These are phyloP conservation scores for Globisporangium orthogonon DNA, from an alignment of 352 stramenopile genomes.

Conservation along the genomic window DNA sequence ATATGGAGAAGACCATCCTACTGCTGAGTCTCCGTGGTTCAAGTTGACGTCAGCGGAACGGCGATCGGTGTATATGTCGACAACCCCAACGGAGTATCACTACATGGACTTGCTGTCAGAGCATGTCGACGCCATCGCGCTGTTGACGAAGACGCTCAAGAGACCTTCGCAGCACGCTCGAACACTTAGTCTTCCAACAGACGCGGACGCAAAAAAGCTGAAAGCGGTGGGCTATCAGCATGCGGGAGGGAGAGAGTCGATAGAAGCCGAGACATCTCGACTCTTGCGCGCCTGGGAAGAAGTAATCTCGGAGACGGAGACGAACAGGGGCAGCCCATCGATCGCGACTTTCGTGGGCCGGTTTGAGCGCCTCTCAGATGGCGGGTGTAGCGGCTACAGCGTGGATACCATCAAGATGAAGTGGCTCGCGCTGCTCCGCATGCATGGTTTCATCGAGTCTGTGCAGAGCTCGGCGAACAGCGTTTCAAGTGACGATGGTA, in stretches of 20 bases:
- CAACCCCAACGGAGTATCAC: background rate
- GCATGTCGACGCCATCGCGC: background rate
- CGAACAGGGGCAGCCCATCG: no score
- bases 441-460: background rate
- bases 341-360: background rate
- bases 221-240: background rate
- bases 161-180: no score
- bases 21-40: background rate
- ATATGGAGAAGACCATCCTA: background rate
- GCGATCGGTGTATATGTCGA: background rate
- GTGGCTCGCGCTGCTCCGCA: background rate
- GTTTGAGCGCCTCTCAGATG: background rate
- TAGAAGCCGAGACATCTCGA: background rate
- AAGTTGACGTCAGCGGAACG: background rate
- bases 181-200: no score
- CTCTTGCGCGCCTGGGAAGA: slow-evolving; percentile 1
- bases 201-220: no score
- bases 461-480: no score
- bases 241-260: background rate
- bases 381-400: background rate
- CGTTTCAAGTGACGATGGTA: no score
- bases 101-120: background rate
- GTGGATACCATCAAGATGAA: background rate
- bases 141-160: background rate
- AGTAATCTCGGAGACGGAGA: background rate